These are phyloP conservation scores for Coemansia sp. DNA, from an alignment of 192 early-diverging fungal genomes.

Conservation along the genomic window DNA sequence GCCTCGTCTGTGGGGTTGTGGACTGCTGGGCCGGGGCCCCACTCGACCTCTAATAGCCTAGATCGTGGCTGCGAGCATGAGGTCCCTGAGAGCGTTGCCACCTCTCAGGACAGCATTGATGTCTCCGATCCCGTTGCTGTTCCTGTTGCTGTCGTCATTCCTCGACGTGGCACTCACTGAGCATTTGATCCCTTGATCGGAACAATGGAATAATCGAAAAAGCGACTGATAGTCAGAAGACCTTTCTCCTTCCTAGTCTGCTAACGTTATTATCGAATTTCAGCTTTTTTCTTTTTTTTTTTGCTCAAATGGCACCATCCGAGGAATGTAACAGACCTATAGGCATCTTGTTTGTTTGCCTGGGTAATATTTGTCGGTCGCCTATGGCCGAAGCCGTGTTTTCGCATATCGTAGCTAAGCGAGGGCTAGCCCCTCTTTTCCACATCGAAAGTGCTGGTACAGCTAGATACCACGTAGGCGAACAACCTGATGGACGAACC, in stretches of 20 bases:
- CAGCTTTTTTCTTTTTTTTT: neutral
- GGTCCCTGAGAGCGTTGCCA: neutral
- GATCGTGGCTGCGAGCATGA: neutral
- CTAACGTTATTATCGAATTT: neutral
- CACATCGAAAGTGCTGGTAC: conserved; percentile 87
- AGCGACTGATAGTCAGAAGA: too few relatives aligned
- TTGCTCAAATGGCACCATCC: neutral
- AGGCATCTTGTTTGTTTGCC: conserved; percentile 59
- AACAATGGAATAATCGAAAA: neutral
- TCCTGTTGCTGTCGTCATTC: neutral
- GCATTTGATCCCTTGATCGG: neutral
- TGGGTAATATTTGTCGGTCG: conserved; percentile 86
- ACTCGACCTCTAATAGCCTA: neutral
- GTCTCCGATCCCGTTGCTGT: conserved; percentile 12
- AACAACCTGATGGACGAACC: conserved; percentile 70
- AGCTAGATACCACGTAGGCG: conserved; percentile 72
- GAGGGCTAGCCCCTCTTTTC: conserved; percentile 58
- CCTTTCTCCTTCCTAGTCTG: neutral
- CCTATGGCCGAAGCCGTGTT: conserved; percentile 98
- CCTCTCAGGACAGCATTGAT: conserved; percentile 16
- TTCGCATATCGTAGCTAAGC: conserved; percentile 61
- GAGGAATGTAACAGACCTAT: neutral
- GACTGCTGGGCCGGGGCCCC: neutral
- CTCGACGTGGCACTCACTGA: neutral
- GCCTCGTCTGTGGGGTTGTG: neutral